These are phyloP conservation scores for Theileria orientalis DNA, from an alignment of 169 alveolate genomes.

Conservation along the genomic window DNA sequence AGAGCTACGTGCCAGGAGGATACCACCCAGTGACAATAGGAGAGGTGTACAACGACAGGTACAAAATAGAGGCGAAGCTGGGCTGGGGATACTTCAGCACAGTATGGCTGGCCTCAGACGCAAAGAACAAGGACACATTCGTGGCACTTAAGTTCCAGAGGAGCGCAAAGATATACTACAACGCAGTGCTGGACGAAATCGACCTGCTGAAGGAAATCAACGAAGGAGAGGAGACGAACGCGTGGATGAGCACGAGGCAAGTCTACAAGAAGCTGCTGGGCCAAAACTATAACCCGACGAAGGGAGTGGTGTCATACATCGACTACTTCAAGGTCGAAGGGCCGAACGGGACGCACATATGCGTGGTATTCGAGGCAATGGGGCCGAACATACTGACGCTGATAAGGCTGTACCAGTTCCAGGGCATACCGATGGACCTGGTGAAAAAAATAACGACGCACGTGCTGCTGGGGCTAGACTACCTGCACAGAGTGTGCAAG, in stretches of 20 bases:
- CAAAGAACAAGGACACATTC: conserved; percentile 81
- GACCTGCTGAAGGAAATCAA: conserved; percentile 88
- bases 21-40: conserved; percentile 95
- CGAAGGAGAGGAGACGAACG: conserved; percentile 66
- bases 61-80: conserved; percentile 93
- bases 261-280: conserved; percentile 55
- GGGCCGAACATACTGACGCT: conserved; percentile 97
- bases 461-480: conserved; percentile 95
- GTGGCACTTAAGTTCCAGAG: conserved; percentile 97
- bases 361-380: conserved; percentile 97
- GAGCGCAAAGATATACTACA: conserved; percentile 94
- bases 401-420: conserved; percentile 92
- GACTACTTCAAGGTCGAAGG: conserved; percentile 94
- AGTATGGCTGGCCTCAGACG: conserved; percentile 98
- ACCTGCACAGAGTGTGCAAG: conserved; percentile 92
- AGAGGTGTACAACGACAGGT: conserved; percentile 90
- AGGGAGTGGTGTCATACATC: conserved; percentile 90
- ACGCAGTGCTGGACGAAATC: conserved; percentile 98
- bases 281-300: conserved; percentile 66
- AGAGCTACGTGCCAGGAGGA: conserved; percentile 79
- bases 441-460: conserved; percentile 94
- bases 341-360: conserved; percentile 96
- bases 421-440: conserved; percentile 93
- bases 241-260: conserved; percentile 77
- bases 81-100: conserved; percentile 99